Percentiles rank a stretch among this genome's conserved stretches.
These are phyloP conservation scores for Aspergillus biplanus DNA, from an alignment of 495 filamentous ascomycete genomes.

Conservation along the genomic window DNA sequence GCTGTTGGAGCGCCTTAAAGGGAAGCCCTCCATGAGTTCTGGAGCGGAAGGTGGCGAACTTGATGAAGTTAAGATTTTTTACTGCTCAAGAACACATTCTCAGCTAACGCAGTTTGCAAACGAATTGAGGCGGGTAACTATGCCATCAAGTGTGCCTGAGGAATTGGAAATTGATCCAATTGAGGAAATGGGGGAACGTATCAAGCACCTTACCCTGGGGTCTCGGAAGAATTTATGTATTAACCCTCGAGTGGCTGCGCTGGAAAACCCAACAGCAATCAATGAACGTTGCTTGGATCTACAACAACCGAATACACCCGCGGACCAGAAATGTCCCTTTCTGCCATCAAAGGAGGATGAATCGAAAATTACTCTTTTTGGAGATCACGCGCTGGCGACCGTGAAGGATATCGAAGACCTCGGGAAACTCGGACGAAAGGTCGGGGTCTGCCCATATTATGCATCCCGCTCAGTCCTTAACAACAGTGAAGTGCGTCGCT, in stretches of 20 bases:
- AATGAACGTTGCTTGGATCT: conserved; percentile 95
- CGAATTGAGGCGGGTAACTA: conserved; percentile 79
- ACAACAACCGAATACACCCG: conserved; percentile 71
- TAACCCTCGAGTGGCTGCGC: conserved; percentile 74
- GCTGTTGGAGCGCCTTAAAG: conserved; percentile 44
- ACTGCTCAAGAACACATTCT: conserved; percentile 93
- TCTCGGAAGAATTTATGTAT: conserved; percentile 94
- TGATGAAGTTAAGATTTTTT: conserved; percentile 79
- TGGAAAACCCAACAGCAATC: conserved; percentile 78
- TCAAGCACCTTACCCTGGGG: conserved; percentile 87
- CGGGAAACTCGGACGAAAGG: conserved; percentile 70
- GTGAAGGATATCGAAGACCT: conserved; percentile 95
- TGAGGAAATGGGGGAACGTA: conserved; percentile 54
- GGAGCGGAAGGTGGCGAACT: conserved; percentile 53
- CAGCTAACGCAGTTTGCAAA: conserved; percentile 93
- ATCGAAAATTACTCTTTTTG: conserved; percentile 72
- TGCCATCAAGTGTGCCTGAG: conserved; percentile 63
- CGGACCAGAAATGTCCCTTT: conserved; percentile 73
- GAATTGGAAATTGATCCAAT: conserved; percentile 32
- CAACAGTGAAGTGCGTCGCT: conserved; percentile 66
- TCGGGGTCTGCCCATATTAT: conserved; percentile 94
- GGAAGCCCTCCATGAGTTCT: conserved; percentile 28
- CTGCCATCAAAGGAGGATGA: conserved; percentile 78
- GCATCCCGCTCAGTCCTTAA: conserved; percentile 82
- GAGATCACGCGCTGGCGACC: conserved; percentile 84